phyloP scores from a whole-genome alignment of 2,329 filamentous ascomycete genomes.

The Amauroascus niger region DNA sequence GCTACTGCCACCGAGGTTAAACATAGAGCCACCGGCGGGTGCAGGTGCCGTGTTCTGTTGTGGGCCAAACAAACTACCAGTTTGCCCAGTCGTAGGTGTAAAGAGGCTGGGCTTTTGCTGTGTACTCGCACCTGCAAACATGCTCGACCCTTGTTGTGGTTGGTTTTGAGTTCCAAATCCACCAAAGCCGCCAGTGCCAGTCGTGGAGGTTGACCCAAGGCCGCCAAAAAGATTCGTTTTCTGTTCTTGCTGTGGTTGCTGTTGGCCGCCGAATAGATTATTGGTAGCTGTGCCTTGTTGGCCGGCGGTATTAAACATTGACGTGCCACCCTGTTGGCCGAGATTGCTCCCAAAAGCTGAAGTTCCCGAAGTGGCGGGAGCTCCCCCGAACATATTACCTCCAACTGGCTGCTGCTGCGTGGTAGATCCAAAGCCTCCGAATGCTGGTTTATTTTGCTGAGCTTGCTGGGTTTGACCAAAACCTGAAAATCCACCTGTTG shows the following conservation, averaged over 20 bases:
- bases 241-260: slow-evolving; percentile 31
- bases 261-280: slow-evolving; percentile 37
- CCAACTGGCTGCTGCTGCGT: slow-evolving; percentile 31
- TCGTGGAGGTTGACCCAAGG: slow-evolving; percentile 13
- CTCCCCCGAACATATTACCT: slow-evolving; percentile 39
- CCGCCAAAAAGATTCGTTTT: slow-evolving; percentile 14
- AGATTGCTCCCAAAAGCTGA: slow-evolving; percentile 36
- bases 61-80: slow-evolving; percentile 21
- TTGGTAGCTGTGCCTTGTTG: slow-evolving; percentile 31
- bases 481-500: slow-evolving; percentile 35
- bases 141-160: slow-evolving; percentile 25
- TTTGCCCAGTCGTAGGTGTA: slow-evolving; percentile 30
- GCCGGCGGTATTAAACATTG: slow-evolving; percentile 17
- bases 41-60: slow-evolving; percentile 21
- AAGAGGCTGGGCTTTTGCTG: slow-evolving; percentile 46
- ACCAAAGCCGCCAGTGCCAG: slow-evolving; percentile 12
- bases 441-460: slow-evolving; percentile 32
- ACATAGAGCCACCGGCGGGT: slow-evolving; percentile 7
- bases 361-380: slow-evolving; percentile 22
- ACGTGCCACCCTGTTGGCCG: slow-evolving; percentile 26
- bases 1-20: slow-evolving; percentile 11
- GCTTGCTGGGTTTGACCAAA: slow-evolving; percentile 36
- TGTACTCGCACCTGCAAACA: slow-evolving; percentile 29
- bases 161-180: slow-evolving; percentile 23
- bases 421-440: slow-evolving; percentile 29